phyloP scores from a whole-genome alignment of 495 filamentous ascomycete genomes.

The Penicilliopsis zonata region DNA sequence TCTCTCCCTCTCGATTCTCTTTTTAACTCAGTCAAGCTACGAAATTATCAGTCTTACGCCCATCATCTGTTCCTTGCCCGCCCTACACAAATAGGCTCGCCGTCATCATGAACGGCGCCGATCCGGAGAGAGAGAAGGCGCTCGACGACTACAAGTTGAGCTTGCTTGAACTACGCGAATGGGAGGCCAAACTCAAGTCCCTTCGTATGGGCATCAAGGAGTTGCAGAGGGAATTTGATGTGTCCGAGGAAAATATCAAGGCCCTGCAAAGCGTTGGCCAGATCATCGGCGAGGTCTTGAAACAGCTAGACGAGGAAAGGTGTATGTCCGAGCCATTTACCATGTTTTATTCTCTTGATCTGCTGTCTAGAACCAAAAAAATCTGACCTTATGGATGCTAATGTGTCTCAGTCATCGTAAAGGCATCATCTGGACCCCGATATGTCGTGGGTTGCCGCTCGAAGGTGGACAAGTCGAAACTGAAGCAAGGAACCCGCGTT shows the following conservation, averaged over 20 bases:
- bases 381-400: conserved; percentile 4
- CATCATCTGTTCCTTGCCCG: no score
- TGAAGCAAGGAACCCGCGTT: conserved; percentile 97
- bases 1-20: conserved; percentile 3
- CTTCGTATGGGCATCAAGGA: conserved; percentile 91
- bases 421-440: conserved; percentile 91
- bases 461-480: conserved; percentile 90
- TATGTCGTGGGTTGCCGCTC: conserved; percentile 98
- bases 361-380: no score
- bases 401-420: conserved; percentile 50
- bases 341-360: neutral
- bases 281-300: conserved; percentile 97
- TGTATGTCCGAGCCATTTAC: conserved; percentile 39
- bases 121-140: conserved; percentile 66
- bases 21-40: conserved; percentile 1
- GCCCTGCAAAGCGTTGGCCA: conserved; percentile 97
- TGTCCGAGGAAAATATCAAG: conserved; percentile 99
- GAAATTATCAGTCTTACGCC: neutral
- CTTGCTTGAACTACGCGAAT: conserved; percentile 93
- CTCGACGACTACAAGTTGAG: conserved; percentile 84
- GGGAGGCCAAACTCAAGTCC: conserved; percentile 92
- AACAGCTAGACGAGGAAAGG: conserved; percentile 97
- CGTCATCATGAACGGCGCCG: conserved; percentile 37
- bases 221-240: conserved; percentile 85
- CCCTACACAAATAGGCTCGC: conserved; percentile 4